Base-by-base conservation (phyloP, 1,284 basidiomycete species). In the Ceraceosorus guamensis region DNA sequence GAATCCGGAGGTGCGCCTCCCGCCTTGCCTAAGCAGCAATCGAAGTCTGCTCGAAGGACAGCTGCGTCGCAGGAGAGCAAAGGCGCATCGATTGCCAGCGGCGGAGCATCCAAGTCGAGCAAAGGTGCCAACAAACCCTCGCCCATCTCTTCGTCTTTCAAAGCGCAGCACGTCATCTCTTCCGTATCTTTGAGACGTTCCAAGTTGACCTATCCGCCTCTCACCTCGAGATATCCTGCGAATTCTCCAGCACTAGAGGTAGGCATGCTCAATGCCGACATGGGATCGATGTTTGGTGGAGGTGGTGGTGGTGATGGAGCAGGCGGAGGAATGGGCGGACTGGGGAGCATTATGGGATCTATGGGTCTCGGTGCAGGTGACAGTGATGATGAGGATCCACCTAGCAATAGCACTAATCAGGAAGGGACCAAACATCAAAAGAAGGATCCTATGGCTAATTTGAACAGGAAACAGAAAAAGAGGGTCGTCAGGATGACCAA, bases 351-450 rank as follows among this genome's bases (percentile, higher is more conserved):
- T 71, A 62, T 75, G 16, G 65, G 71, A 46, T 55, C 59, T 31
- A 62, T 75, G 65, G 69, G 70, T 31, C 50, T 72, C 6, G 71
- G 67, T 7, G 71, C 72, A 16, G 68, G 70, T 6, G 66, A 65
- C 7, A 62, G 63, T 7, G 63, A 69, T 18, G 66, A 57, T 16
- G 63, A 64, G 14, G 55, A 24, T 52, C 52, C 18, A 24, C 13
- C 16, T n/a, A 48, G 44, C 47, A 16, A 10, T 43, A 5, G 45
- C 18, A 44, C 34, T 18, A 32, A 16, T 48, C 30, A 47, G 48
- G 50, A 55, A 43, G 52, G 45, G 31, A 39, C 35, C 33, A 46
- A 56, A 56, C 11, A 56, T 39, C 56, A 50, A 24, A 57, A 47
- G 48, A 46, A 59, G 32, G 57, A 59, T 35, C 56, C 55, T 6